Percentiles rank a stretch among this genome's conserved stretches.
These are phyloP conservation scores for Rhinocladiella similis DNA, from an alignment of 2,329 filamentous ascomycete genomes.

Conservation along the genomic window DNA sequence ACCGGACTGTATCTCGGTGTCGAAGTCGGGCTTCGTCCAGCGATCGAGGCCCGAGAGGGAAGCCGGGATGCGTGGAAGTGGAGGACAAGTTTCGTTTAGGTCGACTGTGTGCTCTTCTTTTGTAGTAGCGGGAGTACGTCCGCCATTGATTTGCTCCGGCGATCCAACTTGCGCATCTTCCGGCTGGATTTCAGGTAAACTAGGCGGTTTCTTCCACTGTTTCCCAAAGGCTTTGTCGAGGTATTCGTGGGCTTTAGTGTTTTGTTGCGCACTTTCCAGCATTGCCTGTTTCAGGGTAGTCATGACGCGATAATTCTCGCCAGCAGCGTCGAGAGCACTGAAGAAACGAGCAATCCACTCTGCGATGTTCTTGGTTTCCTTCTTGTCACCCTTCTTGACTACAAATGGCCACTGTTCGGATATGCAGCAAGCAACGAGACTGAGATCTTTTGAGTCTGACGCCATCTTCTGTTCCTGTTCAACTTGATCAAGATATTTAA, in stretches of 20 bases:
- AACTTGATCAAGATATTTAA: conserved; percentile 70
- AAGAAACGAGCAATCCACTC: conserved; percentile 62
- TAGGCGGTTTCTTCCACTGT: conserved; percentile 16
- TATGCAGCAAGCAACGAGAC: conserved; percentile 67
- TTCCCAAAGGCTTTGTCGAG: conserved; percentile 42
- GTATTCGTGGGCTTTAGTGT: conserved; percentile 36
- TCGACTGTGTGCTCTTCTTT: conserved; percentile 35
- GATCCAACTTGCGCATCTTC: neutral
- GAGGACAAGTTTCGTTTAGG: conserved; percentile 55
- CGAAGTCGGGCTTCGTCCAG: conserved; percentile 61
- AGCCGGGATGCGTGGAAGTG: conserved; percentile 46
- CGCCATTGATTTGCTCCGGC: too few relatives aligned
- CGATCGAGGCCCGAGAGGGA: conserved; percentile 49
- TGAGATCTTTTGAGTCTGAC: conserved; percentile 30
- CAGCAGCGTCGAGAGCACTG: conserved; percentile 53
- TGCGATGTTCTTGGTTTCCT: conserved; percentile 51
- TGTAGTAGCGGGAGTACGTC: too few relatives aligned
- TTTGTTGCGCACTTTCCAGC: conserved; percentile 37
- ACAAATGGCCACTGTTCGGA: conserved; percentile 77
- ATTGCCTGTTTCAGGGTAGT: conserved; percentile 48
- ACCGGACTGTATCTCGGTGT: conserved; percentile 73
- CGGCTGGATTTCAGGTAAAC: neutral
- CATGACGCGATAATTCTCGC: conserved; percentile 52
- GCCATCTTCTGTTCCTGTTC: conserved; percentile 37
- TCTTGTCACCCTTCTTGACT: conserved; percentile 51